A percentile compares a stretch with the other conserved stretches of the same genome.
These are phyloP conservation scores for Raphidocelis subcapitata DNA, from an alignment of 139 green algal genomes.

Conservation along the genomic window DNA sequence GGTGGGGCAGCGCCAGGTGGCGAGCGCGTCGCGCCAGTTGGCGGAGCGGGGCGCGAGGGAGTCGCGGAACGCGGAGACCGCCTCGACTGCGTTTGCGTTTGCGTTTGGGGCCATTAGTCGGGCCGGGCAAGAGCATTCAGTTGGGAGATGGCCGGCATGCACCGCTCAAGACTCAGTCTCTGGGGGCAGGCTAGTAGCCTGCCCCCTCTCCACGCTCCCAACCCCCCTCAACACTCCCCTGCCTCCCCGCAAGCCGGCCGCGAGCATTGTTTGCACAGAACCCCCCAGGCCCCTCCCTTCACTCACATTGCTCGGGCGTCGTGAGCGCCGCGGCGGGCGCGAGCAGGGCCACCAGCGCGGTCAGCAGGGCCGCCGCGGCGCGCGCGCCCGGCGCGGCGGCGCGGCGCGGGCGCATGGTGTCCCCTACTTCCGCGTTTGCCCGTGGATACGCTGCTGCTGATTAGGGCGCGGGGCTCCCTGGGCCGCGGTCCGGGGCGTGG, in stretches of 20 bases:
- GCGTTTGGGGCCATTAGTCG: too few species aligned
- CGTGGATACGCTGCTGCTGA: too few species aligned
- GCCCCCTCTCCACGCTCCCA: background rate
- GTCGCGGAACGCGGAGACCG: constrained; percentile 9
- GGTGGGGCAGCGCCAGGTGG: constrained; percentile 41
- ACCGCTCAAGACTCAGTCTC: background rate
- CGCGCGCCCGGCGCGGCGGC: too few species aligned
- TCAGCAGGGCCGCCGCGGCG: too few species aligned
- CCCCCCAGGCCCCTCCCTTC: too few species aligned
- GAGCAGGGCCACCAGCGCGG: background rate
- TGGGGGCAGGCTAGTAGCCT: background rate
- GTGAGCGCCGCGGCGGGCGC: constrained; percentile 4
- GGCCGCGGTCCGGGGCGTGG: too few species aligned
- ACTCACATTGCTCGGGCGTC: constrained; percentile 18
- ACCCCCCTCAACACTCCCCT: background rate
- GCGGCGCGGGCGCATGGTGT: too few species aligned
- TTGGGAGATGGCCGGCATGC: background rate
- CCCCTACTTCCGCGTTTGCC: too few species aligned
- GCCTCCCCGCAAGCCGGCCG: background rate
- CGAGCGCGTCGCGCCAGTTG: constrained; percentile 17
- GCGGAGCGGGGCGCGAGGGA: constrained; percentile 1
- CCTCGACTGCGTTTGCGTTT: background rate
- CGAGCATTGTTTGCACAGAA: background rate
- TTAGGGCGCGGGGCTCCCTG: too few species aligned
- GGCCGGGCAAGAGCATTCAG: background rate